Percentiles rank a stretch among this genome's conserved stretches.
phyloP scores from a whole-genome alignment of 2,329 filamentous ascomycete species.

The Paracoccidioides brasiliensis region DNA sequence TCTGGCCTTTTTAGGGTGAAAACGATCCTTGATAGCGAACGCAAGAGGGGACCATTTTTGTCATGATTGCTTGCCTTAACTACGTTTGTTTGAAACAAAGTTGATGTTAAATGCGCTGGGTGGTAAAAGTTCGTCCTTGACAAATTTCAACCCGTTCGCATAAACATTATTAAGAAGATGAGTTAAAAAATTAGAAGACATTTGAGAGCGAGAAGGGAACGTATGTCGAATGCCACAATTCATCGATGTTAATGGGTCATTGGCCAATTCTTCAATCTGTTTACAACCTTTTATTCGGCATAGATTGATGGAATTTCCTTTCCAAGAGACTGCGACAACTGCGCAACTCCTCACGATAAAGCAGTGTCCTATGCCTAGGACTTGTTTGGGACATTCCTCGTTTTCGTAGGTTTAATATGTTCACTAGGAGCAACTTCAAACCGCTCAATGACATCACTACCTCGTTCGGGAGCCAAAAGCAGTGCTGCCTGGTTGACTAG shows the following conservation, averaged over 20 bases:
- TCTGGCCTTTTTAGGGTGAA: too few species aligned
- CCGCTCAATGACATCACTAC: neutral
- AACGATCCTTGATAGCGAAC: too few species aligned
- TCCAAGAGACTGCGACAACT: too few species aligned
- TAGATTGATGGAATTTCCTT: too few species aligned
- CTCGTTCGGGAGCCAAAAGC: slow-evolving; percentile 18
- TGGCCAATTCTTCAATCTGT: neutral
- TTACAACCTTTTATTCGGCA: neutral
- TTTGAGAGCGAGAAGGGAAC: neutral
- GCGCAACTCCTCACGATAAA: neutral
- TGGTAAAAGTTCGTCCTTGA: too few species aligned
- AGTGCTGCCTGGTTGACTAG: slow-evolving; percentile 23
- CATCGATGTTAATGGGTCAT: neutral
- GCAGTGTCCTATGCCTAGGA: neutral
- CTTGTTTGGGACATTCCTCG: neutral
- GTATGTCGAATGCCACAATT: neutral
- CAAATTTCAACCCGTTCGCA: too few species aligned
- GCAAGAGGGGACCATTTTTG: too few species aligned
- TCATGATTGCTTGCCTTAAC: too few species aligned
- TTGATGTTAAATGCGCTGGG: too few species aligned
- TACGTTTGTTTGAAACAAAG: too few species aligned
- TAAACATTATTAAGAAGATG: too few species aligned
- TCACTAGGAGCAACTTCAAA: neutral
- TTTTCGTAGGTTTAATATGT: neutral
- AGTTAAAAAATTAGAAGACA: neutral